Evolutionary conservation across 1,284 basidiomycete species (phyloP).

Genomic region (Macrocystidia cucumis): DNA sequence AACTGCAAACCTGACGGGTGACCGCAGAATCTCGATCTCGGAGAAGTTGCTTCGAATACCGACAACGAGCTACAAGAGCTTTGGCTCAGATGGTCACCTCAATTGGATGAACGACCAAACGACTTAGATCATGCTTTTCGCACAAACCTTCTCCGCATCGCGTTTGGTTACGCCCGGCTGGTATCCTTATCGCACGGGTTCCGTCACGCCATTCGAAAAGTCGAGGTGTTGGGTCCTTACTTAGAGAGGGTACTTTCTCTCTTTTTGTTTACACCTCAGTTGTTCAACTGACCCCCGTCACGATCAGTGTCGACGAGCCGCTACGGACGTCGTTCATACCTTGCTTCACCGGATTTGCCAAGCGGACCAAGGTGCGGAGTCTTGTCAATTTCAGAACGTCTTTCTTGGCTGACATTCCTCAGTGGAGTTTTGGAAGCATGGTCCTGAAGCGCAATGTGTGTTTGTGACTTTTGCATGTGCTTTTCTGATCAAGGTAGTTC

Average conservation of each 20-base stretch:
- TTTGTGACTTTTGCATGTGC: conserved; percentile 82
- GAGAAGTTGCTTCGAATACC: conserved; percentile 52
- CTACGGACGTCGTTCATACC: conserved; percentile 57
- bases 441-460: conserved; percentile 77
- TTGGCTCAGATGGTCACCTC: conserved; percentile 44
- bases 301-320: conserved; percentile 50
- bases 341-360: conserved; percentile 53
- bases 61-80: conserved; percentile 56
- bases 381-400: not conserved
- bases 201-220: conserved; percentile 64
- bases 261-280: not conserved
- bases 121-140: conserved; percentile 53
- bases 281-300: no score
- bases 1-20: conserved; percentile 5
- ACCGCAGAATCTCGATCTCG: conserved; percentile 53
- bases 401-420: conserved; percentile 7
- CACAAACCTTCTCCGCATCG: conserved; percentile 53
- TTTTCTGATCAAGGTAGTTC: conserved; percentile 65
- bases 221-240: conserved; percentile 53
- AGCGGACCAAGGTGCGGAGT: conserved; percentile 42
- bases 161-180: conserved; percentile 62
- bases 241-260: conserved; percentile 48
- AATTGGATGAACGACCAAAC: conserved; percentile 40
- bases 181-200: conserved; percentile 68
- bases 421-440: conserved; percentile 64